phyloP scores from a whole-genome alignment of 768 basidiomycete genomes.

The Auricularia heimuer region DNA sequence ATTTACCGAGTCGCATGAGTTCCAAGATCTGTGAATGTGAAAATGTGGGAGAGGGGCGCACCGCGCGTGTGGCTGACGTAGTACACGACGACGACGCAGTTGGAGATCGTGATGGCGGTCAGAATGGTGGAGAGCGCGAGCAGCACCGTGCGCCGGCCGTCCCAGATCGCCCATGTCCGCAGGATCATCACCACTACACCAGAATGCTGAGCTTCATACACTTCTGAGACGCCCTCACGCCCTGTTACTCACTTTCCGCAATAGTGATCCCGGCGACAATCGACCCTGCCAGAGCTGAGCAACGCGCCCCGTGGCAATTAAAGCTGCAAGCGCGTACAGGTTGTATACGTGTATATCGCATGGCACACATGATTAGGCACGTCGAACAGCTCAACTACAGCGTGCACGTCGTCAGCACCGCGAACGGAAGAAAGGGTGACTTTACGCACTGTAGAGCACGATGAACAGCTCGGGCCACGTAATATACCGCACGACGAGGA shows the following conservation, averaged over 20 bases:
- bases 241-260: neutral
- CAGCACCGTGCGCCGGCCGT: neutral
- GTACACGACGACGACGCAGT: no score
- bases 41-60: no score
- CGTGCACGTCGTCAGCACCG: neutral
- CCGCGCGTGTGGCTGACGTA: no score
- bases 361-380: neutral
- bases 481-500: constrained; percentile 5
- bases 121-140: neutral
- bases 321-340: neutral
- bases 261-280: neutral
- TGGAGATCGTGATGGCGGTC: neutral
- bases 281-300: neutral
- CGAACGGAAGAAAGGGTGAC: neutral
- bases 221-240: no score
- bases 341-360: neutral
- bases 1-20: no score
- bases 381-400: neutral
- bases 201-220: no score
- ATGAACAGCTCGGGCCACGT: neutral
- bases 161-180: neutral
- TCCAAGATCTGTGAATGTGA: no score
- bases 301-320: neutral
- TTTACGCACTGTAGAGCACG: neutral
- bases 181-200: neutral